Conservation (phyloP, 768 basidiomycete species). For the Lactarius pseudohatsudake region DNA sequence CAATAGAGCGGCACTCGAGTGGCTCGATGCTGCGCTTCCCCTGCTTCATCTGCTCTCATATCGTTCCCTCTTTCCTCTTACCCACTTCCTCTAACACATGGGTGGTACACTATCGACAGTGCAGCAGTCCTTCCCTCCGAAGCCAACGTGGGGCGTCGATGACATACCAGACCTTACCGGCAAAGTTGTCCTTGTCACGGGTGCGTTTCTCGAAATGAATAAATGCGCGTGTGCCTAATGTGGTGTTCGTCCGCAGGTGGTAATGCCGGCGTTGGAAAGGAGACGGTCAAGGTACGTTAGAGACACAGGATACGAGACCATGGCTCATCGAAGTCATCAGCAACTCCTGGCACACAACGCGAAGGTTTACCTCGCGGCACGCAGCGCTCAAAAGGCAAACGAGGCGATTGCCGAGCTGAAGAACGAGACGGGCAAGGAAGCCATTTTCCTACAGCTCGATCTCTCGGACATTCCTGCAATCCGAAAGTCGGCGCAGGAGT, state of each 20-base stretch:
- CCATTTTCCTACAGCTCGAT: slow-evolving; percentile 47
- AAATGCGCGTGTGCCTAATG: slow-evolving; percentile 35
- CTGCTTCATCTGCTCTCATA: not conserved
- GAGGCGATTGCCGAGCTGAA: slow-evolving; percentile 55
- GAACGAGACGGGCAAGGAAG: slow-evolving; percentile 42
- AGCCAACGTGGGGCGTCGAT: slow-evolving; percentile 42
- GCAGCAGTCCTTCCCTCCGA: slow-evolving; percentile 42
- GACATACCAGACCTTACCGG: slow-evolving; percentile 30
- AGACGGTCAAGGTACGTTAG: slow-evolving; percentile 50
- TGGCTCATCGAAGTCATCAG: slow-evolving; percentile 33
- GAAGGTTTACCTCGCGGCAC: slow-evolving; percentile 61
- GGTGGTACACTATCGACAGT: not conserved
- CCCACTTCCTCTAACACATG: not conserved
- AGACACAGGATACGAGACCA: no score
- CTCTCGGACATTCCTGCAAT: slow-evolving; percentile 41
- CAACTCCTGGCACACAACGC: slow-evolving; percentile 59
- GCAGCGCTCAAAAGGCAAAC: slow-evolving; percentile 46
- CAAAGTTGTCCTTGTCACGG: not conserved
- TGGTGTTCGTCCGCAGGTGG: slow-evolving; percentile 31
- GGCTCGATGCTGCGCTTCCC: not conserved
- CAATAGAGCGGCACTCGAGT: no score
- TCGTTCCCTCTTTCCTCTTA: not conserved
- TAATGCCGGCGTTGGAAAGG: slow-evolving; percentile 55
- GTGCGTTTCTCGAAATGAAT: slow-evolving; percentile 42
- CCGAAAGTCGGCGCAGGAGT: slow-evolving; percentile 42